Conservation (phyloP, 2,329 filamentous ascomycete species). For the Incumbomyces delicatus region DNA sequence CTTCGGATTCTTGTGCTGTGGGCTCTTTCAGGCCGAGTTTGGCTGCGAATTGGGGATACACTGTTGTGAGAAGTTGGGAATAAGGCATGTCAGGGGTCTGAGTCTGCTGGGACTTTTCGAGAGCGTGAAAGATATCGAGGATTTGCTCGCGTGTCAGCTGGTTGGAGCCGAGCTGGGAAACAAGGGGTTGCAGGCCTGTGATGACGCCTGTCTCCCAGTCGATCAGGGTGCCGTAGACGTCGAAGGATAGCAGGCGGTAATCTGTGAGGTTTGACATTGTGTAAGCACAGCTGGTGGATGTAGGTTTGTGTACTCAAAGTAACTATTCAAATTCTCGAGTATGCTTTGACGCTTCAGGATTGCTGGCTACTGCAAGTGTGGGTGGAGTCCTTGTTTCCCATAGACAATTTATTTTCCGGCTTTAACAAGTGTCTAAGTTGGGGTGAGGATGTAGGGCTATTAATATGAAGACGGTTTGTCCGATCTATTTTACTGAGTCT, state of each 20-base stretch:
- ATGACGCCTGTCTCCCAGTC: conserved; percentile 66
- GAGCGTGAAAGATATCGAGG: conserved; percentile 23
- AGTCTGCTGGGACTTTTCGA: conserved; percentile 42
- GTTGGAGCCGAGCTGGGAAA: background rate
- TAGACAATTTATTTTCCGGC: too few relatives aligned
- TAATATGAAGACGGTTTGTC: too few relatives aligned
- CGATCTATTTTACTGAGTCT: too few relatives aligned
- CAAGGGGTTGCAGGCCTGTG: conserved; percentile 38
- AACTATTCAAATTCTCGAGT: too few relatives aligned
- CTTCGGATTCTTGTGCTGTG: conserved; percentile 26
- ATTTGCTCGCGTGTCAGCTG: conserved; percentile 6
- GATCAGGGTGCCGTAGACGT: conserved; percentile 70
- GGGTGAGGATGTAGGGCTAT: too few relatives aligned
- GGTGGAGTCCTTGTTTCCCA: too few relatives aligned
- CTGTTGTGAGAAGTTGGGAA: conserved; percentile 45
- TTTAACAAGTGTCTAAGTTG: too few relatives aligned
- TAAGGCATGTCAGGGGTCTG: conserved; percentile 51
- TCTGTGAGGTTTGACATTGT: conserved; percentile 11
- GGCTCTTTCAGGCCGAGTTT: conserved; percentile 18
- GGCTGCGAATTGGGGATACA: conserved; percentile 27
- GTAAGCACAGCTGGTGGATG: background rate
- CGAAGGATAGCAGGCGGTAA: conserved; percentile 53
- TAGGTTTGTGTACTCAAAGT: too few relatives aligned
- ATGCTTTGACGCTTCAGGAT: too few relatives aligned
- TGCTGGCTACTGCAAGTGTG: too few relatives aligned